These are phyloP conservation scores for Vigna reflexopilosa DNA, from an alignment of 306 rosid genomes.

Conservation along the genomic window DNA sequence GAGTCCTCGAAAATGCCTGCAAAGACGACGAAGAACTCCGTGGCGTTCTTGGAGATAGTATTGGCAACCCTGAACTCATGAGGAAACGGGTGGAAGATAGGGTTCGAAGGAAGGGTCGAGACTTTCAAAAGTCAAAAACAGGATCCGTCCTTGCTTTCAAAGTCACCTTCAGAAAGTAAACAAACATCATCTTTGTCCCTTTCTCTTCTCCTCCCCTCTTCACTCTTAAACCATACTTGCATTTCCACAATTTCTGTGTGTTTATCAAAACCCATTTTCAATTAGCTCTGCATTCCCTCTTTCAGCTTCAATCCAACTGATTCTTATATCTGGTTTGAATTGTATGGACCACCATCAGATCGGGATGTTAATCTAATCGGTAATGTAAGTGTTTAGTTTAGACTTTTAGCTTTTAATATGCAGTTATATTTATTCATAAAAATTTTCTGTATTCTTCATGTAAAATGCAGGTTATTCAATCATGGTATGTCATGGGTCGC, in stretches of 20 bases:
- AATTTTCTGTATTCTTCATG: conserved; percentile 11
- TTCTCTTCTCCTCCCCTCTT: background rate
- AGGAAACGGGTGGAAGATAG: conserved; percentile 85
- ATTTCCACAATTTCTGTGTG: background rate
- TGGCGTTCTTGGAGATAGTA: conserved; percentile 84
- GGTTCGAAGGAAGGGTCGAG: conserved; percentile 79
- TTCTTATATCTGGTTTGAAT: conserved; percentile 90
- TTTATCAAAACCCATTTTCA: background rate
- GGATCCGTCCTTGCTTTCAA: conserved; percentile 91
- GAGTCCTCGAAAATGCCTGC: conserved; percentile 87
- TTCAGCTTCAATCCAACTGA: conserved; percentile 91
- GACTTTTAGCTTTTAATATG: background rate
- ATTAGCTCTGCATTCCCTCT: conserved; percentile 16
- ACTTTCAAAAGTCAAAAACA: conserved; percentile 77
- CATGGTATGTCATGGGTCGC: conserved; percentile 98
- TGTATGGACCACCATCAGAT: conserved; percentile 84
- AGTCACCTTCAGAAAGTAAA: conserved; percentile 95
- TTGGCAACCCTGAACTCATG: conserved; percentile 92
- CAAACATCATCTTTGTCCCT: no score
- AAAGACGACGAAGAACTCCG: conserved; percentile 82
- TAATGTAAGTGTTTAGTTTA: conserved; percentile 61
- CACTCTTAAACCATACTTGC: background rate
- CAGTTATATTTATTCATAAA: background rate
- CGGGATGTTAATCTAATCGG: conserved; percentile 79
- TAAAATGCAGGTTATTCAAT: conserved; percentile 77